Base-by-base conservation (phyloP, 2,329 filamentous ascomycete genomes). In the Penicillium fuscoglaucum region DNA sequence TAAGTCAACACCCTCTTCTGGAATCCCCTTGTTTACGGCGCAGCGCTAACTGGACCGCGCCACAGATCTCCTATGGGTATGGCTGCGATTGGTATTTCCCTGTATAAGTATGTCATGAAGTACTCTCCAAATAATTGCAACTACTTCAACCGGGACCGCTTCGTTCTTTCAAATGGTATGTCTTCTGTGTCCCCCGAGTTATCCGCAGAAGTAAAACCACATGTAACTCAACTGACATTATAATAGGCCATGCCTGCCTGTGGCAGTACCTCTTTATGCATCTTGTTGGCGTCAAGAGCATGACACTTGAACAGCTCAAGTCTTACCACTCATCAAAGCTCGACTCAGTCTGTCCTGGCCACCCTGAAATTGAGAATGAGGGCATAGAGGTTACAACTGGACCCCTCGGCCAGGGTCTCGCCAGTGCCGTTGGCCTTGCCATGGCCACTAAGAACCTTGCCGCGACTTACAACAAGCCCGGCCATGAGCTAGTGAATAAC, bases 41-140 rank as follows among this genome's bases (percentile, higher is more conserved):
- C 28, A 29, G 29, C 13, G 12, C 46, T 48, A 24, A 48, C 19
- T 21, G 35, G 43, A 8, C n/a, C 6, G 10, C 26, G 29, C 19
- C 19, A 7, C 26, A 79, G 79, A 59, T 76, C 77, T 52, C 84
- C 21, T 1, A 85, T 87, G 70, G 85, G 84, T 33, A 87, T 87
- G 79, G 62, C 60, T 19, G 61, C 65, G 4, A 87, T 87, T 55
- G 85, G 85, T 10, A 76, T 87, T 24, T 81, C 84, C 0, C 69
- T 87, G 3, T 88, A 82, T 79, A 87, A 86, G 64, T 86, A 88
- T 66, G 76, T 78, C 6, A 87, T 88, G 85, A 77, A 77, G 46
- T 87, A 85, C 66, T 66, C 64, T 21, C 74, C 74, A 13, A 55
- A 61, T 3, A 68, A 73, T 37, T 69, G 70, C 2, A 57, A 84